Evolutionary conservation across 495 filamentous ascomycete genomes (phyloP), one percentile per base, ranked within the genome.

Genomic region (Ascobolus immersus): DNA sequence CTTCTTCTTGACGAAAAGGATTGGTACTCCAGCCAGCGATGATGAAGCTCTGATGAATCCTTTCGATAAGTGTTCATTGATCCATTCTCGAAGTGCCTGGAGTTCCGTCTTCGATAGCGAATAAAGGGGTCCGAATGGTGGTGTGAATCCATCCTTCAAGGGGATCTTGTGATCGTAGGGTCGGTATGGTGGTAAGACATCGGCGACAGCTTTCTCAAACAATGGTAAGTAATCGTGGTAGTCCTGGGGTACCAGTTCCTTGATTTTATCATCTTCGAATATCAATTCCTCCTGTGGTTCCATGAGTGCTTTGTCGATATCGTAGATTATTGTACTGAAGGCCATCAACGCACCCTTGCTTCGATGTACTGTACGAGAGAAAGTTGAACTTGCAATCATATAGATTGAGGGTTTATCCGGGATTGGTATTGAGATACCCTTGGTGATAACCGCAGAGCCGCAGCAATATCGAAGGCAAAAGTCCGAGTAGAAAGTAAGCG

Each of bases 1-100:
- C 5, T 17, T 2, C 4, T 39, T 36, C 1, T 36, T 36, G 0
- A 31, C 26, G 27, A 43, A 43, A 14, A 39, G 21, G 1, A 36
- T 21, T 0, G 21, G 35, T 21, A 29, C 4, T 21, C 22, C 22
- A 0, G 37, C 37, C 0, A 37, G 29, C 0, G 37, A 43, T 3
- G 18, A 31, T 8, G 21, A 28, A 13, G 13, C 5, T 8, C 20
- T 2, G 10, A 42, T 31, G 13, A 28, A 39, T 0, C 33, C 27
- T 12, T 33, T 33, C 2, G 7, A 4, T 8, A 43, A n/a, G 17
- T 39, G 26, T 0, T 39, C 25, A 1, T 36, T 23, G 11, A 43
- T 6, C 7, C 27, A 35, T 35, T 35, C 1, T 36, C 28, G 11
- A 43, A 39, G 27, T 0, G 28, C 40, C 6, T 39, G 28, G 4